These are phyloP conservation scores for Scedosporium boydii DNA, from an alignment of 2,329 filamentous ascomycete species.

Conservation along the genomic window DNA sequence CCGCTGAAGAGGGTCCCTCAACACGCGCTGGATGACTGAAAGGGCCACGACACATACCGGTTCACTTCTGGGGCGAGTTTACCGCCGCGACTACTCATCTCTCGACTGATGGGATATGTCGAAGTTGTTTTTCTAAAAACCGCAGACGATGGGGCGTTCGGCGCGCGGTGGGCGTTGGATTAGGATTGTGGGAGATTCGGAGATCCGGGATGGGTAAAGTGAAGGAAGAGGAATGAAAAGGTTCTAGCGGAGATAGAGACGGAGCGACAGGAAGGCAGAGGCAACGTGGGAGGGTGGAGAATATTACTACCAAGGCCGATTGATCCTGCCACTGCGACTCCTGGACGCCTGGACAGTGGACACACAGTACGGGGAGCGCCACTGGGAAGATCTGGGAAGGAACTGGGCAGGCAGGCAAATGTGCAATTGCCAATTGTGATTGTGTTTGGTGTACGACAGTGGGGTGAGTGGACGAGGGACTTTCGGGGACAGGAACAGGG, in stretches of 20 bases:
- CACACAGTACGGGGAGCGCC: too few species aligned
- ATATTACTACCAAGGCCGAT: slow-evolving; percentile 1
- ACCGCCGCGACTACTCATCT: slow-evolving; percentile 92
- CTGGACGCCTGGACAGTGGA: too few species aligned
- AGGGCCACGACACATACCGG: slow-evolving; percentile 51
- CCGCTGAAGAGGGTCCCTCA: neutral
- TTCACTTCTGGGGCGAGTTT: slow-evolving; percentile 99
- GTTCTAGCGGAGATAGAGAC: slow-evolving; percentile 6
- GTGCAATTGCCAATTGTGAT: too few species aligned
- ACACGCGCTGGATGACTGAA: neutral
- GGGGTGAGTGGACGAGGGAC: too few species aligned
- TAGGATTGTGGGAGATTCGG: neutral
- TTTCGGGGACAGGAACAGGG: too few species aligned
- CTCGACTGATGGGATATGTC: slow-evolving; percentile 41
- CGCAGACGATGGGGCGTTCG: slow-evolving; percentile 7
- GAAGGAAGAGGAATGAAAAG: neutral
- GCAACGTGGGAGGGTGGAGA: slow-evolving; percentile 6
- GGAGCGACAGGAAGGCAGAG: neutral
- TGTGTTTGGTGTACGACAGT: too few species aligned
- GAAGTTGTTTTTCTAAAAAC: slow-evolving; percentile 19
- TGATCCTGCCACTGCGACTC: neutral
- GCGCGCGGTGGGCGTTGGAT: neutral
- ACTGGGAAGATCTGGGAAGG: too few species aligned
- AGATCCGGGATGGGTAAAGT: slow-evolving; percentile 3
- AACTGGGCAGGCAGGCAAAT: too few species aligned